Percentiles rank a stretch among this genome's conserved stretches.
These are phyloP conservation scores for Phytopythium litorale DNA, from an alignment of 352 stramenopile genomes.

Conservation along the genomic window DNA sequence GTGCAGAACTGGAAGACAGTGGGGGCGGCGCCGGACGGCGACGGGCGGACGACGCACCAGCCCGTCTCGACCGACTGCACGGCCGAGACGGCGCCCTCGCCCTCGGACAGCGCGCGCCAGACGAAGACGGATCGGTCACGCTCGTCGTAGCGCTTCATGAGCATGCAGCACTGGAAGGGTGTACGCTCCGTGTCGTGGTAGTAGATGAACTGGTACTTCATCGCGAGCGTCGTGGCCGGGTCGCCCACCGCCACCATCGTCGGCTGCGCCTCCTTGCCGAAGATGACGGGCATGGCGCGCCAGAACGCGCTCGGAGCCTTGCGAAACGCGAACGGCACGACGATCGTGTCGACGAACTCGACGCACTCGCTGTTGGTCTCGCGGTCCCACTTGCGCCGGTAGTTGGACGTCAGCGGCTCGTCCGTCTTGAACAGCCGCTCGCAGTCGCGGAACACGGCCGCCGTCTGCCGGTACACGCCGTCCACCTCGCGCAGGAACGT, in stretches of 20 bases:
- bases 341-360: slow-evolving; percentile 19
- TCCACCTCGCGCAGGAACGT: slow-evolving; percentile 30
- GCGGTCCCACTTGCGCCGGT: slow-evolving; percentile 8
- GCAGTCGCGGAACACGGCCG: slow-evolving; percentile 14
- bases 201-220: slow-evolving; percentile 20
- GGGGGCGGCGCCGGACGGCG: not conserved
- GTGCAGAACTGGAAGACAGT: slow-evolving; percentile 6
- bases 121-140: slow-evolving; percentile 38
- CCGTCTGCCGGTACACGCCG: slow-evolving; percentile 16
- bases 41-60: slow-evolving; percentile 23
- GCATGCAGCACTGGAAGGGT: slow-evolving; percentile 12
- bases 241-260: slow-evolving; percentile 17
- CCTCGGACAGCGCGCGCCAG: slow-evolving; percentile 35
- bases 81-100: slow-evolving; percentile 22
- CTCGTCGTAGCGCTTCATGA: slow-evolving; percentile 29
- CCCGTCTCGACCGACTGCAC: slow-evolving; percentile 53
- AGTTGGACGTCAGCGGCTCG: slow-evolving; percentile 9
- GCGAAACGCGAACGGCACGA: slow-evolving; percentile 15
- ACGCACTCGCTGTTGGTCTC: slow-evolving; percentile 18
- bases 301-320: slow-evolving; percentile 18
- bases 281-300: slow-evolving; percentile 16
- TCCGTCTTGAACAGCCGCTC: slow-evolving; percentile 10
- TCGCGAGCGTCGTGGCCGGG: slow-evolving; percentile 26
- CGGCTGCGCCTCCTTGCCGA: slow-evolving; percentile 11
- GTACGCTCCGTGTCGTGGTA: slow-evolving; percentile 9